Conservation (phyloP, 192 early-diverging fungal species). For the Mortierella antarctica region DNA sequence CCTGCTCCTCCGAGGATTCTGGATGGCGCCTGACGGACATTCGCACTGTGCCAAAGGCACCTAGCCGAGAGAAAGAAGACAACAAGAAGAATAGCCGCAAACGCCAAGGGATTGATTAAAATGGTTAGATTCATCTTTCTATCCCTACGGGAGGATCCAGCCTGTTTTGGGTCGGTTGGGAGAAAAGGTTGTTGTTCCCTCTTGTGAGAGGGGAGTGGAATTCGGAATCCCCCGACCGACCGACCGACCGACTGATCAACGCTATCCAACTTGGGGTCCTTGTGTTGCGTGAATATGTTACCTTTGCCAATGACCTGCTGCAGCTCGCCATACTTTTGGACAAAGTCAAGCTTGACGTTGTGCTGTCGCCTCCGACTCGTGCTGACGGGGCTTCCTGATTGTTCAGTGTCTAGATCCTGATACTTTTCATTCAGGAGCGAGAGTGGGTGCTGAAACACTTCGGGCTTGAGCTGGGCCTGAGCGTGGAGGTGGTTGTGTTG, state of each 20-base stretch:
- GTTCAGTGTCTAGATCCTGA: conserved; percentile 33
- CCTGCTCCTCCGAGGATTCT: conserved; percentile 12
- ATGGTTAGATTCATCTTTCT: no score
- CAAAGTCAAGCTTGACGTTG: conserved; percentile 25
- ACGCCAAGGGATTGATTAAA: neutral
- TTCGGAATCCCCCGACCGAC: no score
- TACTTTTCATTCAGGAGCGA: conserved; percentile 38
- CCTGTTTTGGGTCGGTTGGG: no score
- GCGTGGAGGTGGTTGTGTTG: neutral
- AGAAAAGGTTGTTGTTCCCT: no score
- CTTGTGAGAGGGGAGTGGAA: no score
- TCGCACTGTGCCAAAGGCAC: conserved; percentile 42
- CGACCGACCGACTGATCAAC: no score
- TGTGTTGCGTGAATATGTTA: neutral
- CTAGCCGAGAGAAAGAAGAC: conserved; percentile 7
- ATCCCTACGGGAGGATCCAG: no score
- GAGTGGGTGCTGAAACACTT: conserved; percentile 32
- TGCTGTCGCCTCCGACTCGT: neutral
- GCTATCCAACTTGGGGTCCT: neutral
- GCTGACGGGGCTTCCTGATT: conserved; percentile 6
- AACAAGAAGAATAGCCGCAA: neutral
- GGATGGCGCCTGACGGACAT: conserved; percentile 36
- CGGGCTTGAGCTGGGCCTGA: conserved; percentile 12
- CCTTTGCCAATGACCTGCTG: conserved; percentile 50
- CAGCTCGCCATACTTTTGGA: conserved; percentile 41